Evolutionary conservation across 805 yeast species (phyloP).

Genomic region (Lipomyces spencermartinsiae): DNA sequence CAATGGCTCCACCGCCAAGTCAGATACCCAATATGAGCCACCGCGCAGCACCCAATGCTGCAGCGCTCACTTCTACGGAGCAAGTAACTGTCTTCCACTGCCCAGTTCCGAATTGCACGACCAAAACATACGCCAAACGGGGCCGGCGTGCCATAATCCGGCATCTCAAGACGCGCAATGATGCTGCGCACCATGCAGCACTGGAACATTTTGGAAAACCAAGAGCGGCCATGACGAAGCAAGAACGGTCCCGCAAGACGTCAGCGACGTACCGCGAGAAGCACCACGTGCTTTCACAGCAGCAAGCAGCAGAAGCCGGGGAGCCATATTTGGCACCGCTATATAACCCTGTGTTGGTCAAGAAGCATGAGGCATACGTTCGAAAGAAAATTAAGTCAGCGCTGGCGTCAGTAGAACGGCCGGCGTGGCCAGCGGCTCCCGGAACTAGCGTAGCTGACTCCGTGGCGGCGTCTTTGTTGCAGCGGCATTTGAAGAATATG

Average conservation of each 20-base stretch:
- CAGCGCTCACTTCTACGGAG: constrained; percentile 24
- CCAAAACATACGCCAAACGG: constrained; percentile 35
- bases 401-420: constrained; percentile 24
- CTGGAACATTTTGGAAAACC: constrained; percentile 14
- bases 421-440: constrained; percentile 28
- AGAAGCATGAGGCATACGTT: constrained; percentile 37
- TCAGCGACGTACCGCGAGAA: constrained; percentile 37
- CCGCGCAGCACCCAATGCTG: not conserved
- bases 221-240: constrained; percentile 31
- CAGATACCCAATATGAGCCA: not conserved
- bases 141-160: constrained; percentile 37
- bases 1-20: constrained; percentile 18
- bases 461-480: constrained; percentile 3
- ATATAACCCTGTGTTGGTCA: constrained; percentile 32
- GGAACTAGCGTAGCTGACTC: constrained; percentile 12
- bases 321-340: constrained; percentile 37
- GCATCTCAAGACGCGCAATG: constrained; percentile 24
- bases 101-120: constrained; percentile 30
- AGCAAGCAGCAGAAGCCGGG: constrained; percentile 24
- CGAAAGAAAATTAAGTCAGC: constrained; percentile 32
- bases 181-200: constrained; percentile 26
- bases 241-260: constrained; percentile 37
- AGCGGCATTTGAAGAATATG: constrained; percentile 18
- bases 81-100: constrained; percentile 34
- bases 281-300: constrained; percentile 22